Conservation (phyloP, 1,139 yeast species). For the Saccharomyces hybrid region DNA sequence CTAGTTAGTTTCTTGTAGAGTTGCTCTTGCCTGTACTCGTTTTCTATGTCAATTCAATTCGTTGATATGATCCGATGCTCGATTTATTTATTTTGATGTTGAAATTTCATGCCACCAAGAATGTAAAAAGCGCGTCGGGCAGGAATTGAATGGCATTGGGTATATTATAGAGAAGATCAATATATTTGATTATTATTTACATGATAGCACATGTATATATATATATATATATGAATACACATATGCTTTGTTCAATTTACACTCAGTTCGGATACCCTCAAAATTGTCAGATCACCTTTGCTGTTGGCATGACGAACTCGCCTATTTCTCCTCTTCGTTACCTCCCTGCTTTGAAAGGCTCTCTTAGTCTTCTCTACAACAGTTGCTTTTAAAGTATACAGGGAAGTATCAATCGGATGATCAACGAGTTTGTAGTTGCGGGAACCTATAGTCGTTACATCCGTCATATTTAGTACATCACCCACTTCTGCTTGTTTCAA, state of each 20-base stretch:
- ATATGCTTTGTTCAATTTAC: slow-evolving; percentile 31
- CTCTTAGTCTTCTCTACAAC: slow-evolving; percentile 83
- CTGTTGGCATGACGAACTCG: slow-evolving; percentile 71
- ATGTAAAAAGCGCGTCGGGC: no score
- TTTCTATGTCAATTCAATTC: no score
- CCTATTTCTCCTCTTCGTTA: slow-evolving; percentile 74
- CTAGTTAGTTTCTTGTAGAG: neutral
- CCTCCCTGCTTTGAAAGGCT: slow-evolving; percentile 62
- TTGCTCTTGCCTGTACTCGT: neutral
- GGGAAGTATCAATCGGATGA: slow-evolving; percentile 44
- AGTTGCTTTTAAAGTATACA: slow-evolving; percentile 62
- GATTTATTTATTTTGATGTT: no score
- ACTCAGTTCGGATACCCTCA: slow-evolving; percentile 68
- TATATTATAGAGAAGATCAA: no score
- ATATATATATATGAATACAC: neutral
- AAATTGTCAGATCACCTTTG: slow-evolving; percentile 74
- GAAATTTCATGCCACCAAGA: no score
- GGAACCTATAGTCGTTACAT: slow-evolving; percentile 78
- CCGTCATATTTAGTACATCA: slow-evolving; percentile 61
- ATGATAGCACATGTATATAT: neutral
- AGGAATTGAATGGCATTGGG: neutral
- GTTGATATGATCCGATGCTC: no score
- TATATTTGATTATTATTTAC: neutral
- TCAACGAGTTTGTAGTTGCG: slow-evolving; percentile 68
- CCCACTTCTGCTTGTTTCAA: slow-evolving; percentile 75